Conservation (phyloP, 768 basidiomycete genomes). For the Steccherinum ochraceum region DNA sequence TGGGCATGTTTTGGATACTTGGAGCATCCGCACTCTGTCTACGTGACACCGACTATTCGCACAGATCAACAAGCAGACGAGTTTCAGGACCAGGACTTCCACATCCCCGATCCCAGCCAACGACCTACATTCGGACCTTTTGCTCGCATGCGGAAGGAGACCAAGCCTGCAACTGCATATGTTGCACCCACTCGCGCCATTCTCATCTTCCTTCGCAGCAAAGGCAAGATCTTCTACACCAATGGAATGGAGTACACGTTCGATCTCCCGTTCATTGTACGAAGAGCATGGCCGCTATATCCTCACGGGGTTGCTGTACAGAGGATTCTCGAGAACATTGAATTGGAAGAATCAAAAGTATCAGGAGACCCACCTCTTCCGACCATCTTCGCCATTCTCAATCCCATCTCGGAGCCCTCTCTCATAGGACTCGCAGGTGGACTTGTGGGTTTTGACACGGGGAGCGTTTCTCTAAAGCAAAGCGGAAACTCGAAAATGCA, state of each 20-base stretch:
- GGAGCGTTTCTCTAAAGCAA: constrained; percentile 37
- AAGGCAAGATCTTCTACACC: constrained; percentile 59
- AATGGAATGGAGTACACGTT: constrained; percentile 75
- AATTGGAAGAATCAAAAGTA: constrained; percentile 59
- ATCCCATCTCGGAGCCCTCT: constrained; percentile 68
- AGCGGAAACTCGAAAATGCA: constrained; percentile 50
- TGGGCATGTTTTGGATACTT: constrained; percentile 76
- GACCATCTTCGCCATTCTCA: constrained; percentile 74
- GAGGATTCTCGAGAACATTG: constrained; percentile 59
- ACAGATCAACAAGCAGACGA: constrained; percentile 25
- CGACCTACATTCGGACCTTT: constrained; percentile 36
- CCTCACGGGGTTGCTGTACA: constrained; percentile 81
- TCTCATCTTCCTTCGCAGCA: constrained; percentile 73
- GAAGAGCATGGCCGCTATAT: constrained; percentile 69
- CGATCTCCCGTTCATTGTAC: constrained; percentile 74
- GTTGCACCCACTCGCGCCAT: constrained; percentile 48
- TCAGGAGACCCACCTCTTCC: constrained; percentile 67
- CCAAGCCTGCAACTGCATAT: constrained; percentile 32
- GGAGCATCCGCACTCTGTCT: constrained; percentile 40
- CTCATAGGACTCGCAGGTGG: constrained; percentile 57
- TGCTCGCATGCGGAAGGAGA: constrained; percentile 19
- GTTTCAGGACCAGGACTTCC: constrained; percentile 18
- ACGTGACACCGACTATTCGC: constrained; percentile 17
- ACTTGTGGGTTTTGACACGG: constrained; percentile 7
- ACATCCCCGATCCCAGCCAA: constrained; percentile 20